phyloP scores from a whole-genome alignment of 2,329 filamentous ascomycete species.

The Podosphaera aphanis region DNA sequence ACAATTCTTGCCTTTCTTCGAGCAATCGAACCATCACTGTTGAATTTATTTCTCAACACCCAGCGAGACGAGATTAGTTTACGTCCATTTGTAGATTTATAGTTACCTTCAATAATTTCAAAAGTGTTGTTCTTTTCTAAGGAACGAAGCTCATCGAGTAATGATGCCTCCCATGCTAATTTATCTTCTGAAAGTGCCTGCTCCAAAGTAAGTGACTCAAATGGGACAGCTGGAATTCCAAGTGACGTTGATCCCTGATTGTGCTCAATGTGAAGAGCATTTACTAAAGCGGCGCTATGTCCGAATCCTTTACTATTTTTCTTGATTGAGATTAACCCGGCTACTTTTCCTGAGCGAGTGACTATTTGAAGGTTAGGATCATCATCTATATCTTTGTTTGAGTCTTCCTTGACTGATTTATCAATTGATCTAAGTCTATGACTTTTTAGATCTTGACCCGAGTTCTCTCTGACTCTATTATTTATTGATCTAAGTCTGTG shows the following conservation, averaged over 20 bases:
- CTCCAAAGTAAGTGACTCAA: background rate
- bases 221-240: no score
- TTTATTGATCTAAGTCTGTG: background rate
- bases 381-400: background rate
- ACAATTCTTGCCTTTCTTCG: no score
- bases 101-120: background rate
- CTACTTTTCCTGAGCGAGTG: background rate
- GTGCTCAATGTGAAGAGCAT: background rate
- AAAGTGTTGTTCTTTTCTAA: background rate
- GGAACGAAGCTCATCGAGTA: background rate
- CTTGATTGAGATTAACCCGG: no score
- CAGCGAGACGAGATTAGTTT: background rate
- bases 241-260: background rate
- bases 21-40: no score
- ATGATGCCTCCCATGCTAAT: background rate
- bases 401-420: background rate
- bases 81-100: background rate
- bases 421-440: no score
- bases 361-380: background rate
- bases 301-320: background rate
- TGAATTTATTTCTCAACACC: no score
- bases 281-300: background rate
- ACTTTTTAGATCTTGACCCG: background rate
- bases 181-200: background rate
- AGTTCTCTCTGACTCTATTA: background rate